These are phyloP conservation scores for Hordeum pubiflorum DNA, from an alignment of 202 grass and related monocot species.

Conservation along the genomic window DNA sequence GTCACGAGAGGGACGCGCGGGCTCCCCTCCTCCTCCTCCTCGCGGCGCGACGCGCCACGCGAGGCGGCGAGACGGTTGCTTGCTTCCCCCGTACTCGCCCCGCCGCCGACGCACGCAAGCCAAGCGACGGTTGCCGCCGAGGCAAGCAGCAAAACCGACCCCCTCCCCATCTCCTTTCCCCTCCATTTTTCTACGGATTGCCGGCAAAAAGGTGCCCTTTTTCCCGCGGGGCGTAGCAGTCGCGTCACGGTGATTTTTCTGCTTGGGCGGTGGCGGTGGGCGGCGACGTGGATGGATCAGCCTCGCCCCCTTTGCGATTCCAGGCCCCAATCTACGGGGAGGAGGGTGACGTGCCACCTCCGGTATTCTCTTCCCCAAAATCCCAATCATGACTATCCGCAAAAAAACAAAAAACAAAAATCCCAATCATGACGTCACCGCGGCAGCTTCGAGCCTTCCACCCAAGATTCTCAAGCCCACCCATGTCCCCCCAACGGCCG, in stretches of 20 bases:
- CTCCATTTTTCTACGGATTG: background rate
- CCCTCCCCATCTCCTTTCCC: background rate
- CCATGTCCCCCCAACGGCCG: background rate
- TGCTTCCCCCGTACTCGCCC: background rate
- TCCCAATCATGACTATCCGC: background rate
- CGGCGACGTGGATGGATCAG: background rate
- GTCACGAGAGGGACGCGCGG: background rate
- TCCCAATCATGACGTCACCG: too few species aligned
- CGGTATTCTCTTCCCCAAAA: background rate
- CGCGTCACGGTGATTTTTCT: background rate
- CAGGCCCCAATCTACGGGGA: background rate
- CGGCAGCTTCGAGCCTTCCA: background rate
- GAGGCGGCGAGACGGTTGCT: background rate
- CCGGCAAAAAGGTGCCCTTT: background rate
- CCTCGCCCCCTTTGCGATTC: background rate
- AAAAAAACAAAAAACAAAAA: too few species aligned
- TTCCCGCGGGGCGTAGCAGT: background rate
- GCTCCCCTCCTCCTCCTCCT: background rate
- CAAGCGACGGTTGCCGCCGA: slow-evolving; percentile 29
- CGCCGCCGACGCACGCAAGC: slow-evolving; percentile 21
- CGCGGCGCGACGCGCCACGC: background rate
- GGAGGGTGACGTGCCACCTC: background rate
- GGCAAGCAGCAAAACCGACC: slow-evolving; percentile 27
- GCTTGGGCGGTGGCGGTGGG: slow-evolving; percentile 11
- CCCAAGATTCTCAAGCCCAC: background rate